Evolutionary conservation across 2,329 filamentous ascomycete genomes (phyloP), one percentile per base, ranked within the genome.

Genomic region (Cryphonectria radicalis): DNA sequence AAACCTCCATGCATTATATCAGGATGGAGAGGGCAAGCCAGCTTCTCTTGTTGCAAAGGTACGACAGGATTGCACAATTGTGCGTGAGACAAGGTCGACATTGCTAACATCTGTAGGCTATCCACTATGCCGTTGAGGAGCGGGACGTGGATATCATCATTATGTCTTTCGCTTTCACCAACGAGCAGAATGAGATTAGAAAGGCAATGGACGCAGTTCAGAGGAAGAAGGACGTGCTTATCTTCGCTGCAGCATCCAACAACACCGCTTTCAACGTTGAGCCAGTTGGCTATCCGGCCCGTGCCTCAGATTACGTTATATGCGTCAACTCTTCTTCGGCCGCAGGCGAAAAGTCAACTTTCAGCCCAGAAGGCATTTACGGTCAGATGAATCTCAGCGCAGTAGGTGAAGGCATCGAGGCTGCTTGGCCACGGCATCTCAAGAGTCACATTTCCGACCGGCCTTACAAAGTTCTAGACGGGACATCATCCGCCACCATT

Each of bases 221-320:
- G 25, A 59, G 35, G 25, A 10, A 32, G 28, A 59, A 59, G 2
- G 25, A 32, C 5, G 55, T 59, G 13, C 55, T 59, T 13, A 32
- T 59, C 25, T 35, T 59, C 55, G 55, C 55, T 59, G 55, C 55
- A 35, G 55, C 55, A 59, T 59, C 55, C 55, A 59, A 59, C 55
- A 59, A 59, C 55, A 59, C 55, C 13, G 55, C 55, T 5, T 13
- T 59, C 14, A 19, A 35, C 14, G 10, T 7, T 32, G 28, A 59
- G 28, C 55, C 55, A 17, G 28, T 59, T 5, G 28, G 55, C 3
- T 59, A 35, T 59, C 55, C 55, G 13, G 55, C 55, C 25, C 14
- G 55, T 17, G 25, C 14, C 13, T 59, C 25, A 19, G 55, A 59
- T 4, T 19, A 59, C 14, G 55, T 59, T 17, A 59, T 59, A 59